Base-by-base conservation (phyloP, 1,284 basidiomycete genomes). In the Phellopilus nigrolimitatus region DNA sequence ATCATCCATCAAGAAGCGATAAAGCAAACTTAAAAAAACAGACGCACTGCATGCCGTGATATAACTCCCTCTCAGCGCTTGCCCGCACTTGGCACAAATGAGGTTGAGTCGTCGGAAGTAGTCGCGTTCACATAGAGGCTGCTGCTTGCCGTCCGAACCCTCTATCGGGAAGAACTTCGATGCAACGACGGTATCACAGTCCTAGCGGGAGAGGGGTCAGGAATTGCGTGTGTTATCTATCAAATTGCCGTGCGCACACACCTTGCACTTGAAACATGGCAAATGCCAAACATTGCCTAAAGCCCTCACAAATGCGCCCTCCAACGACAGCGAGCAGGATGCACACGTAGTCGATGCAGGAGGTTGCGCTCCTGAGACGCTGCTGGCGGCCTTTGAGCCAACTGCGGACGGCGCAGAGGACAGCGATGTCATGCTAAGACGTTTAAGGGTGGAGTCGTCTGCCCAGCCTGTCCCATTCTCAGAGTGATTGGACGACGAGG, bases 111-210 rank as follows among this genome's bases (percentile, higher is more conserved):
- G 81, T 59, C 92, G 82, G 70, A 99, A 99, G 69, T 99, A 99
- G 68, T 99, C 97, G 52, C 91, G 84, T 71, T 99, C 95, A 70
- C 97, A 99, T n/a, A 97, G 77, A 30, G 94, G 94, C 59, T 88
- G 84, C 61, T 91, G 91, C 64, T 83, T 87, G 57, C 87, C 84
- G 64, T 91, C 88, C 42, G 80, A 74, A 1, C 88, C 86, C 62
- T 97, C 92, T 63, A 97, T 91, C 28, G 97, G 95, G 70, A 99
- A 99, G 76, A 99, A 99, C 70, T 99, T 99, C 60, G 90, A 89
- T 17, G 95, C 95, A 38, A 99, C 95, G 47, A 97, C 90, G 63
- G 89, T 88, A 61, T 91, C 87, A 66, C 95, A 99, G 68, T 99
- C 97, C 93, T 97, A 64, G 27, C 47, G 21, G 6, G 12, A 22